Conservation (phyloP, 2,329 filamentous ascomycete genomes). For the Aspergillus niger region DNA sequence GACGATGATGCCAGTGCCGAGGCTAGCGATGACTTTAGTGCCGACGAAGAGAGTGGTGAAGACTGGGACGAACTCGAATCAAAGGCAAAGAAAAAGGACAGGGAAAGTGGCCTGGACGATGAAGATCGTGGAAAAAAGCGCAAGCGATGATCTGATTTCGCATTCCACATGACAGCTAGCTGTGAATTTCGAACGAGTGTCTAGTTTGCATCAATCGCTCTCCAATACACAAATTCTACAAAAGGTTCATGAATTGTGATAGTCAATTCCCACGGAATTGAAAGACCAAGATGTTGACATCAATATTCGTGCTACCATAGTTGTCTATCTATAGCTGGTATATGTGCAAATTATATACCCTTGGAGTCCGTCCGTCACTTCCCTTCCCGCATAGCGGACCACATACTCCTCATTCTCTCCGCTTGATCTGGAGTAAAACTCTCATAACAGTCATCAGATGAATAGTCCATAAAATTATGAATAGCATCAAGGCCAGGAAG, state of each 20-base stretch:
- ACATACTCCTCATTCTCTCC: constrained; percentile 55
- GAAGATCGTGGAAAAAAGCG: constrained; percentile 70
- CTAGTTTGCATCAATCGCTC: neutral
- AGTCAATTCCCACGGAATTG: too few species aligned
- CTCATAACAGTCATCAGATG: constrained; percentile 57
- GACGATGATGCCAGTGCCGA: constrained; percentile 88
- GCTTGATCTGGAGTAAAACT: constrained; percentile 55
- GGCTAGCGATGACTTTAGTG: constrained; percentile 61
- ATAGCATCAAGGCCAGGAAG: constrained; percentile 53
- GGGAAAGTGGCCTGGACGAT: constrained; percentile 56
- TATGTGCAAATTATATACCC: constrained; percentile 10
- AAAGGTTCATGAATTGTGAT: neutral
- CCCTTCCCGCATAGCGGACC: constrained; percentile 44
- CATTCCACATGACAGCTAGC: neutral
- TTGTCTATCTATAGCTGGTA: neutral
- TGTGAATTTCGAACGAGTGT: neutral
- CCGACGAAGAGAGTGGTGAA: constrained; percentile 74
- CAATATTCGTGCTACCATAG: too few species aligned
- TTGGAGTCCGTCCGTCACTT: constrained; percentile 25
- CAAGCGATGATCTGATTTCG: constrained; percentile 59
- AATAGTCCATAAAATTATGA: constrained; percentile 64
- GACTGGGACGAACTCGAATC: constrained; percentile 94
- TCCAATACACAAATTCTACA: neutral
- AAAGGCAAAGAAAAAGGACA: constrained; percentile 71
- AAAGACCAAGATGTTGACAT: too few species aligned